Conservation (phyloP, 2,329 filamentous ascomycete genomes). For the Aspergillus clavatus region DNA sequence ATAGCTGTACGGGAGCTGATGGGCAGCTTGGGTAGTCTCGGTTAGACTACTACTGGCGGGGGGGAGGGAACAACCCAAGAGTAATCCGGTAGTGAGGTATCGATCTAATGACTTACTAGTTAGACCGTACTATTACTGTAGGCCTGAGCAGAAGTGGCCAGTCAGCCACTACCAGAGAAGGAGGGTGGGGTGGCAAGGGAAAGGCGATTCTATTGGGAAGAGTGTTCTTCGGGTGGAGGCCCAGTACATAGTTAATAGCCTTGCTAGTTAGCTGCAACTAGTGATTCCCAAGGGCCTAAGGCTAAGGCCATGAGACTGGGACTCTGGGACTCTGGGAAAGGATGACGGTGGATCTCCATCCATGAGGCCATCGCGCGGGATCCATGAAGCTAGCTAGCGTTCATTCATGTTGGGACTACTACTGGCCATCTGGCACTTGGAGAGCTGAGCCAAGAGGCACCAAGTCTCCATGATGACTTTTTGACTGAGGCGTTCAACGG, state of each 20-base stretch:
- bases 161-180: slow-evolving; percentile 6
- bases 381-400: slow-evolving; percentile 4
- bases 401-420: background rate
- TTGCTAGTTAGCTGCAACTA: slow-evolving; percentile 17
- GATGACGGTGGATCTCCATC: slow-evolving; percentile 17
- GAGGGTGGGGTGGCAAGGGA: slow-evolving; percentile 9
- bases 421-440: background rate
- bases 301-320: slow-evolving; percentile 5
- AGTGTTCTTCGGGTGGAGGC: background rate
- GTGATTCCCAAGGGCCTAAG: slow-evolving; percentile 10
- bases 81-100: slow-evolving; percentile 2
- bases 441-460: background rate
- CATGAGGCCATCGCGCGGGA: slow-evolving; percentile 16
- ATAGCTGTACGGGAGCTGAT: too few relatives aligned
- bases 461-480: background rate
- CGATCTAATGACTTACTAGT: too few relatives aligned
- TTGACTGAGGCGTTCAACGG: background rate
- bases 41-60: too few relatives aligned
- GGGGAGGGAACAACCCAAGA: background rate
- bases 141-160: slow-evolving; percentile 13
- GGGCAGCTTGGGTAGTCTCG: background rate
- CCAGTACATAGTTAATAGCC: too few relatives aligned
- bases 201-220: background rate
- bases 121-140: too few relatives aligned
- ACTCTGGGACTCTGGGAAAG: slow-evolving; percentile 2